Conservation (phyloP, 1,139 yeast genomes). For the Candida sp. region DNA sequence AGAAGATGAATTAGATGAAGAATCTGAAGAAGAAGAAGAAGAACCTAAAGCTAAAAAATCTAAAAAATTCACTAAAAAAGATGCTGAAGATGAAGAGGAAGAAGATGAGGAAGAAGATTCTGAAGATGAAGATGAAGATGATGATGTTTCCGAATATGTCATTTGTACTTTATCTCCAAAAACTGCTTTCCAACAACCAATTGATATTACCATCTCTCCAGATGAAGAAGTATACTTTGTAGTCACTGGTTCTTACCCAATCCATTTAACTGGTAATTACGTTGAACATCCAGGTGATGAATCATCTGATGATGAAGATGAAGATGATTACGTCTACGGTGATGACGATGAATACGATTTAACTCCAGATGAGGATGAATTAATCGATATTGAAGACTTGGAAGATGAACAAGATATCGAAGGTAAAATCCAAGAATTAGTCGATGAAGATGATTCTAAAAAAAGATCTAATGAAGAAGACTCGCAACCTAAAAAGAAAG, state of each 20-base stretch:
- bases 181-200: constrained; percentile 80
- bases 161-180: constrained; percentile 91
- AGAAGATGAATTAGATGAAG: constrained; percentile 51
- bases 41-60: constrained; percentile 23
- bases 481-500: constrained; percentile 29
- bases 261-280: constrained; percentile 92
- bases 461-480: constrained; percentile 27
- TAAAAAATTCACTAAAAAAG: constrained; percentile 25
- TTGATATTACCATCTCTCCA: constrained; percentile 88
- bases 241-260: constrained; percentile 92
- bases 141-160: constrained; percentile 69
- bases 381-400: constrained; percentile 60
- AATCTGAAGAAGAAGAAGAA: constrained; percentile 45
- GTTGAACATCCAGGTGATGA: constrained; percentile 91
- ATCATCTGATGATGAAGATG: constrained; percentile 52
- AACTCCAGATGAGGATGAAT: constrained; percentile 91
- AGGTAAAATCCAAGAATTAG: constrained; percentile 55
- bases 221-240: constrained; percentile 93
- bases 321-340: constrained; percentile 45
- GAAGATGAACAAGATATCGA: constrained; percentile 58
- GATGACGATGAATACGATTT: constrained; percentile 74
- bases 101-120: constrained; percentile 51
- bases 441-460: constrained; percentile 44
- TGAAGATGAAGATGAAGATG: constrained; percentile 51
- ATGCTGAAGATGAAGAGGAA: constrained; percentile 36